Base-by-base conservation (phyloP, 2,329 filamentous ascomycete species). In the Trichoderma hamatum region DNA sequence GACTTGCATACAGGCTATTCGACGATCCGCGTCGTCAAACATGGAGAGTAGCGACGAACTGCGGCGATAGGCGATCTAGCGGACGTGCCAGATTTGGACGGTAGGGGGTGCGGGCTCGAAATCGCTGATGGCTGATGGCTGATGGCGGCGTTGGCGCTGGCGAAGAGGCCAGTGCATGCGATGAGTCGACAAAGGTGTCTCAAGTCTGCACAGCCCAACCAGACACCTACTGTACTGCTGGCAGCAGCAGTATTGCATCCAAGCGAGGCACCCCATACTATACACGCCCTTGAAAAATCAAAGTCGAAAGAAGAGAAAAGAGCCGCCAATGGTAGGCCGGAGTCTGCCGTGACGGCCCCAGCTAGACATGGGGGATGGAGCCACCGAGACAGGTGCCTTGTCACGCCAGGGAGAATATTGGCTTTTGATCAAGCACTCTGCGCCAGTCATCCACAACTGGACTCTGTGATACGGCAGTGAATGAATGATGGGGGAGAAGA, bases 1-100 rank as follows among this genome's bases (percentile, higher is more conserved):
- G 55, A 51, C 66, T 68, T 68, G 58, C 66, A 63, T 68, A 51
- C 51, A 49, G 58, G 56, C 58, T 56, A 49, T n/a, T 46, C 6
- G 30, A 24, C 56, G 58, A 62, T 46, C 58, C 66, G n/a, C 36
- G 34, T 63, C 51, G 58, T 46, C 58, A 39, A 46, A n/a, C 30
- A 67, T 60, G 56, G 43, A 60, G 55, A 56, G 55, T 13, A 30
- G 46, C 55, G 55, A 56, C 32, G 55, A 68, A 46, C 43, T 61
- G 24, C 52, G 21, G 64, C 16, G 52, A 67, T 51, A 28, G 61
- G 63, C 54, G 52, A 67, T 67, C 54, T 59, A 39, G 9, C 34
- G 54, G 64, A 46, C 64, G 34, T 36, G 61, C 26, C 56, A 26
- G 24, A 26, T 14, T 9, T 36, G 36, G 54, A 34, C 54, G 54